Conservation (phyloP, 164 flowering plant genomes). For the Stephania yunnanensis region DNA sequence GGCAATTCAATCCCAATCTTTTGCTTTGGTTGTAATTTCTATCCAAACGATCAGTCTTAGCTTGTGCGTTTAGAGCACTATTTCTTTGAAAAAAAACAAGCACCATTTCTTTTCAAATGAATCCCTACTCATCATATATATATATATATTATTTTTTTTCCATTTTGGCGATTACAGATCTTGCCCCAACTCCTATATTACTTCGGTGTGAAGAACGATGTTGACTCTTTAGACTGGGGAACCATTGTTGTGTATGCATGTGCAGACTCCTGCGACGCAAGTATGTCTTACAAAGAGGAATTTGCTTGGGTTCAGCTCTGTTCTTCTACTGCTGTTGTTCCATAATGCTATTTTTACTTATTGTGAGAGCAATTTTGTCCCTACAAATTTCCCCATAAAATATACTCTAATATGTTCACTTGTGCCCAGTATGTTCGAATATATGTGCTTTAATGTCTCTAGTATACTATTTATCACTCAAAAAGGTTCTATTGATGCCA, state of each 20-base stretch:
- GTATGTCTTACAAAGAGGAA: conserved; percentile 60
- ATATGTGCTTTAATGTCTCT: no score
- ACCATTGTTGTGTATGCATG: conserved; percentile 73
- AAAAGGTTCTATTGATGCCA: no score
- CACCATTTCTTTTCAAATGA: no score
- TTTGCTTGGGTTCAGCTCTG: conserved; percentile 80
- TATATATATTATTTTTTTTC: background rate
- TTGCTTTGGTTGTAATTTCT: no score
- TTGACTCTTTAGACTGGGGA: conserved; percentile 82
- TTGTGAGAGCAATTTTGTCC: background rate
- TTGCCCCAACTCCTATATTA: conserved; percentile 80
- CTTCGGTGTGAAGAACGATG: conserved; percentile 69
- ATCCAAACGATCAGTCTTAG: no score
- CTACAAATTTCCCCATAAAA: background rate
- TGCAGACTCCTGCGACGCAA: conserved; percentile 60
- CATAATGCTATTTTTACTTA: conserved; percentile 5
- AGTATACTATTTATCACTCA: no score
- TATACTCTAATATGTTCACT: no score
- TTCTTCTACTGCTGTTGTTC: conserved; percentile 27
- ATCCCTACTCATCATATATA: background rate
- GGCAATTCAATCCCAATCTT: no score
- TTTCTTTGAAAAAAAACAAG: no score
- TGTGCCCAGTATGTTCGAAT: no score
- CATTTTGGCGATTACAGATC: conserved; percentile 38
- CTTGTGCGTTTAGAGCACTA: no score